Evolutionary conservation across 1,284 basidiomycete genomes (phyloP).

Genomic region (Trametes pubescens): DNA sequence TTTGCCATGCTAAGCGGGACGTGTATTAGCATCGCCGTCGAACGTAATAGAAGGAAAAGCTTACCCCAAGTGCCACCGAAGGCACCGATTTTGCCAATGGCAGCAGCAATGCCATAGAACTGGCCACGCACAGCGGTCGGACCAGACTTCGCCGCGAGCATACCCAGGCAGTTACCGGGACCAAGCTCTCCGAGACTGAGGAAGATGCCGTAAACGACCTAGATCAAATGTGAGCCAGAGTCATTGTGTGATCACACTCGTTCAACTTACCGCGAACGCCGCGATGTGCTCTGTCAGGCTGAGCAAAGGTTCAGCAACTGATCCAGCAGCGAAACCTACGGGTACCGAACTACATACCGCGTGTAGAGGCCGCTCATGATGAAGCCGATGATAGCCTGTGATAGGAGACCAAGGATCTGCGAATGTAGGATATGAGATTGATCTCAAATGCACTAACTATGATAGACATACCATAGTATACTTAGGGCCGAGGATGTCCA

Average conservation of each 20-base stretch:
- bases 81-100: slow-evolving; percentile 90
- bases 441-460: neutral
- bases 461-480: slow-evolving; percentile 67
- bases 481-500: slow-evolving; percentile 81
- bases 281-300: slow-evolving; percentile 71
- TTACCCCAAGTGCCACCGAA: slow-evolving; percentile 83
- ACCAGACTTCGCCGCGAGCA: slow-evolving; percentile 84
- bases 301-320: neutral
- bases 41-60: slow-evolving; percentile 33
- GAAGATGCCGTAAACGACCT: slow-evolving; percentile 89
- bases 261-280: slow-evolving; percentile 72
- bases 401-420: slow-evolving; percentile 73
- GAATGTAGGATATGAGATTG: slow-evolving; percentile 7
- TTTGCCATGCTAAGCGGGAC: slow-evolving; percentile 60
- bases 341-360: slow-evolving; percentile 44
- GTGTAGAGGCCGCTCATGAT: slow-evolving; percentile 86
- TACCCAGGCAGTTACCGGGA: slow-evolving; percentile 82
- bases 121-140: slow-evolving; percentile 89
- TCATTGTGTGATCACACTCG: no score
- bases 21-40: neutral
- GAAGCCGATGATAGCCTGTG: slow-evolving; percentile 80
- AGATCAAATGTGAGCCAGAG: slow-evolving; percentile 40
- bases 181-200: slow-evolving; percentile 83
- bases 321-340: neutral
- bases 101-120: slow-evolving; percentile 87